phyloP scores from a whole-genome alignment of 208 protist species.

The Leishmania tarentolae region DNA sequence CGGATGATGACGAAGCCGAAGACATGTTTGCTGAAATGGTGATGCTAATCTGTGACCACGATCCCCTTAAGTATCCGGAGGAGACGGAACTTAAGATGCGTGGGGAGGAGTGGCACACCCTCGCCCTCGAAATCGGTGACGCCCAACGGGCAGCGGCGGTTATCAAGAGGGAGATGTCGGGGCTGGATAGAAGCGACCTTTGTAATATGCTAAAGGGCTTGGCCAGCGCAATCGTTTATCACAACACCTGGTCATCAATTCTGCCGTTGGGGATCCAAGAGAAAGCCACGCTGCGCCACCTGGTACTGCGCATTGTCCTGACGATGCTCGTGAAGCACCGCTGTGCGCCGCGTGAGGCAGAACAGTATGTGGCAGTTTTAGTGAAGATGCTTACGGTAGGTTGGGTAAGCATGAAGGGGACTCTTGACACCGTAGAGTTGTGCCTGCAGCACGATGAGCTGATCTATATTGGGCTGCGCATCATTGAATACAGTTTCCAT shows the following conservation, averaged over 20 bases:
- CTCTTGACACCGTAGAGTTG: constrained; percentile 53
- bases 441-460: constrained; percentile 52
- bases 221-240: constrained; percentile 2
- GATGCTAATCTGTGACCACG: neutral
- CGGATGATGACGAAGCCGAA: neutral
- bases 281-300: constrained; percentile 45
- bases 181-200: neutral
- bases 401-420: constrained; percentile 57
- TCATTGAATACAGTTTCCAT: neutral
- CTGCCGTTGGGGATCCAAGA: neutral
- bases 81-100: neutral
- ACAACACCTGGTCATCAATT: neutral
- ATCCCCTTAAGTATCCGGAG: neutral
- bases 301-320: constrained; percentile 61
- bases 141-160: constrained; percentile 7
- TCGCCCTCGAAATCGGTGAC: neutral
- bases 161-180: constrained; percentile 41
- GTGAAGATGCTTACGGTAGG: constrained; percentile 53
- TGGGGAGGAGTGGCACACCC: neutral
- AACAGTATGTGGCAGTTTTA: constrained; percentile 36
- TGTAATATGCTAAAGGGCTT: neutral
- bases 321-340: constrained; percentile 29
- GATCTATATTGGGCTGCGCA: constrained; percentile 52
- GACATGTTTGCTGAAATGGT: neutral
- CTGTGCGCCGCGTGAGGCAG: constrained; percentile 28